Evolutionary conservation across 1,284 basidiomycete genomes (phyloP), one percentile per base, ranked within the genome.

Genomic region (Volvariella surrecta): DNA sequence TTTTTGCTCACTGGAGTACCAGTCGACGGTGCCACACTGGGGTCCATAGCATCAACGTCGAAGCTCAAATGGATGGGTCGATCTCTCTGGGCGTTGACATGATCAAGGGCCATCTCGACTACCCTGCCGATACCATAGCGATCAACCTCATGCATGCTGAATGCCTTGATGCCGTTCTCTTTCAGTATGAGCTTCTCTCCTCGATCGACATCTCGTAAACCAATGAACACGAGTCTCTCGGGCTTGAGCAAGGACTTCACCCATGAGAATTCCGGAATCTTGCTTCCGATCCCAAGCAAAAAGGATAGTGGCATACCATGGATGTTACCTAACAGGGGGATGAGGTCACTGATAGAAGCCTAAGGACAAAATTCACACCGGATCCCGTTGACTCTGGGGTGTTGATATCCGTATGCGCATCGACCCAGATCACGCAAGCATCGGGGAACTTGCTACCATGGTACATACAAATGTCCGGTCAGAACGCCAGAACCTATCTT

Each of bases 231-330:
- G 38, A 96, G 61, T 28, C 80, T 76, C 44, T 86, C 74, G 1
- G 89, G 67, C 52, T 74, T 79, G 34, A 97, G 73, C 32, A 72
- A 49, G 32, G 88, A 80, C 58, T 82, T 77, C 50, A 94, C 70
- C 93, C 93, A 97, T 24, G 75, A 68, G 57, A 91, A 93, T 51
- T 78, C 76, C 32, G 72, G 60, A 32, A 77, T 56, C 48, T 67
- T 59, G 40, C 58, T 60, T 34, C 71, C 76, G 46, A 92, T 67
- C 3, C 89, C 87, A 44, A 93, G 74, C 42, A 99, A 79, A 79
- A 99, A 99, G 15, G 95, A 90, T 39, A 98, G 77, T 31, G 95
- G 96, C 83, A 96, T 97, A 50, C 96, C 96, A 67, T 99, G 96
- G 49, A 99, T 82, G 66, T 99, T 98, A 37, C 95, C 82, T 82